Conservation (phyloP, 148 eudicot species). For the Dysphania ambrosioides region DNA sequence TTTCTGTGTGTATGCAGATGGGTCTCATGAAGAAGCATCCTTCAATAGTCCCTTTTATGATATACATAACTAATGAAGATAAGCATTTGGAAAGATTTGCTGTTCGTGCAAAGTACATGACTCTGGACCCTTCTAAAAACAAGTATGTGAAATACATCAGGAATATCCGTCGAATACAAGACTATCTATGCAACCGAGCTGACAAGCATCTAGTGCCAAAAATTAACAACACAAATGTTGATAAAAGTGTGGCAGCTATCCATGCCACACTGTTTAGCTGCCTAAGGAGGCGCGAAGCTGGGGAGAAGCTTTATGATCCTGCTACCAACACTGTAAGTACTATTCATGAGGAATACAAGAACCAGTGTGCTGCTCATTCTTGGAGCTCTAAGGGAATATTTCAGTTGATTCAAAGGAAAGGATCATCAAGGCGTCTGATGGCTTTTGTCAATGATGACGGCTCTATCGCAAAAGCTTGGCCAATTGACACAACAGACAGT, state of each 20-base stretch:
- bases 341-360: conserved; percentile 73
- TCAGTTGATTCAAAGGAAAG: conserved; percentile 87
- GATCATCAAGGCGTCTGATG: conserved; percentile 84
- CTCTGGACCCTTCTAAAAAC: conserved; percentile 86
- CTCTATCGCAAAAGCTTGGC: conserved; percentile 98
- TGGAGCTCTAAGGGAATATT: conserved; percentile 86
- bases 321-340: conserved; percentile 60
- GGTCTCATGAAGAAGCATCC: conserved; percentile 98
- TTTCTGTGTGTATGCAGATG: conserved; percentile 52
- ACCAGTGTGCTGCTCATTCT: conserved; percentile 78
- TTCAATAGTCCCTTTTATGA: conserved; percentile 91
- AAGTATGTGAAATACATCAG: conserved; percentile 90
- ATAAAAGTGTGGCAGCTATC: conserved; percentile 88
- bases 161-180: conserved; percentile 86
- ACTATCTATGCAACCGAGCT: conserved; percentile 82
- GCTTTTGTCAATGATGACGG: conserved; percentile 89
- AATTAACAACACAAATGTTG: conserved; percentile 94
- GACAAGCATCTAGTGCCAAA: conserved; percentile 94
- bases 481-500: conserved; percentile 48
- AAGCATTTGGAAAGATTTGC: conserved; percentile 96
- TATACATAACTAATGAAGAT: conserved; percentile 85
- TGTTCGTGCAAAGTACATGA: conserved; percentile 95
- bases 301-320: conserved; percentile 73
- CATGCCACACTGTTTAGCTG: conserved; percentile 92
- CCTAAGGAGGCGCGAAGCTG: conserved; percentile 72